Conservation (phyloP, 2,329 filamentous ascomycete species). For the Tolypocladium tundrense region DNA sequence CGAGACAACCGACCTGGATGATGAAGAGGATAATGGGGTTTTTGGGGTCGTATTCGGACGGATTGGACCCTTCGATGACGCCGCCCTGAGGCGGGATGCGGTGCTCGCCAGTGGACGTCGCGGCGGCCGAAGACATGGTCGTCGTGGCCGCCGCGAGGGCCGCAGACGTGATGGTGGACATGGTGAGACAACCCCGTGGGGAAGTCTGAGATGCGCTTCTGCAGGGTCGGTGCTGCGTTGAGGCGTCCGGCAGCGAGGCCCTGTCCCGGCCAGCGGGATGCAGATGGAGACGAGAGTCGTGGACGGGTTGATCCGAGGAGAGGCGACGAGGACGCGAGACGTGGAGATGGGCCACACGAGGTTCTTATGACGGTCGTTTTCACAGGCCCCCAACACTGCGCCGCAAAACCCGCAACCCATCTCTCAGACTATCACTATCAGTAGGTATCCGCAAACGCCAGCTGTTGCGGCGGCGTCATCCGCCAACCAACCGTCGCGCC, state of each 20-base stretch:
- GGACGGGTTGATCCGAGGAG: not conserved
- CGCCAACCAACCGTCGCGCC: not conserved
- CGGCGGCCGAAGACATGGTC: not conserved
- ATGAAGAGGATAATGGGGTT: conserved; percentile 70
- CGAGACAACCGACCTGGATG: conserved; percentile 43
- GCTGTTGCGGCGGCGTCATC: not conserved
- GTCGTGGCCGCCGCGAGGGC: not conserved
- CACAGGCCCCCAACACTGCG: not conserved
- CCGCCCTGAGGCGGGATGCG: conserved; percentile 35
- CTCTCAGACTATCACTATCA: not conserved
- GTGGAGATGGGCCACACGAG: not conserved
- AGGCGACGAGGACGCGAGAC: not conserved
- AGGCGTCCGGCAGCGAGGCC: not conserved
- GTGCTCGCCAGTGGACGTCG: not conserved
- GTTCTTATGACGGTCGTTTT: not conserved
- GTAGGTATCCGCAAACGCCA: not conserved
- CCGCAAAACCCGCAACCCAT: not conserved
- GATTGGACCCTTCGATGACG: conserved; percentile 61
- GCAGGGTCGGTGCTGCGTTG: not conserved
- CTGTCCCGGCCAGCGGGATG: not conserved
- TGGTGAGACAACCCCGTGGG: not conserved
- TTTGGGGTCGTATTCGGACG: conserved; percentile 55
- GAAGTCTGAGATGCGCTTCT: not conserved
- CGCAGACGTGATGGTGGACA: not conserved
- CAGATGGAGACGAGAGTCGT: not conserved